Percentiles rank a stretch among this genome's conserved stretches.
Conservation (phyloP, 2,329 filamentous ascomycete genomes). For the Didymella exigua region DNA sequence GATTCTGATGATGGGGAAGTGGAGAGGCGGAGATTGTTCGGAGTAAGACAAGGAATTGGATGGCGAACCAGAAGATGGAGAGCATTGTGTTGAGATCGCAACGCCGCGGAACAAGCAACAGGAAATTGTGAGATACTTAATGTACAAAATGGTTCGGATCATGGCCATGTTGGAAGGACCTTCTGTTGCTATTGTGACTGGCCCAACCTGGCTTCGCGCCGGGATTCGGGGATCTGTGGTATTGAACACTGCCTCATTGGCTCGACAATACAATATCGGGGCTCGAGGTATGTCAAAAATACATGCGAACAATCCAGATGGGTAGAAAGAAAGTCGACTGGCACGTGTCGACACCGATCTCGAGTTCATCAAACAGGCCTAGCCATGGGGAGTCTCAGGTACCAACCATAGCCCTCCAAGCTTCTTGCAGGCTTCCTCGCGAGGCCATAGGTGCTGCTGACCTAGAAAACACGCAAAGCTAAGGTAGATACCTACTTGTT, state of each 20-base stretch:
- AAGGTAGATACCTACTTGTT: no score
- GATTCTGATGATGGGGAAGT: neutral
- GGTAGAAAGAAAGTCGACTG: neutral
- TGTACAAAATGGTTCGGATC: neutral
- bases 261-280: neutral
- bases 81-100: neutral
- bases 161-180: neutral
- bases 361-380: no score
- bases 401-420: no score
- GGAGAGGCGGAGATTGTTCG: constrained; percentile 9
- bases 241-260: neutral
- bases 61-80: neutral
- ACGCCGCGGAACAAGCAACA: neutral
- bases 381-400: no score
- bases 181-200: neutral
- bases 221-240: constrained; percentile 12
- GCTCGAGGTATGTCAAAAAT: neutral
- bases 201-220: constrained; percentile 9
- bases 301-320: neutral
- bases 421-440: no score
- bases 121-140: constrained; percentile 6
- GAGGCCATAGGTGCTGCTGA: no score
- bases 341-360: no score
- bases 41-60: neutral
- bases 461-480: no score